Evolutionary conservation across 805 yeast genomes (phyloP).

Genomic region (Metschnikowia matae): DNA sequence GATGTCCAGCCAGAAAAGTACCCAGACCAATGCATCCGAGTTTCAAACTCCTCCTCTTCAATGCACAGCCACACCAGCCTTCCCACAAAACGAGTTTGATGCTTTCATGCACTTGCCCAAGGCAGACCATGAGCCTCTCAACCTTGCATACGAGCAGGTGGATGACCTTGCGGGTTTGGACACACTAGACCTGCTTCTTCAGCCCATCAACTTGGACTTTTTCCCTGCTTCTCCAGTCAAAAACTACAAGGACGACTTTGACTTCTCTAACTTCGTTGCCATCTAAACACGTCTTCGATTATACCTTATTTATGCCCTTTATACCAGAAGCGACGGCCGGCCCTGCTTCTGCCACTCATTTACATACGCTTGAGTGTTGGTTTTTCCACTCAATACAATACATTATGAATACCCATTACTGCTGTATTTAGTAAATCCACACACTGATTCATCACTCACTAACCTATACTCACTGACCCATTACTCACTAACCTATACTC

Average conservation of each 20-base stretch:
- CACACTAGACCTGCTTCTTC: conserved; percentile 7
- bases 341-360: conserved; percentile 1
- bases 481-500: too few relatives aligned
- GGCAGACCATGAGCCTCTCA: conserved; percentile 1
- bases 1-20: not conserved
- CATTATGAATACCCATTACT: not conserved
- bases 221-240: conserved; percentile 2
- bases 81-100: conserved; percentile 10
- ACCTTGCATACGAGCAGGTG: conserved; percentile 1
- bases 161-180: conserved; percentile 4
- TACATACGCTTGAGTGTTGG: not conserved
- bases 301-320: conserved; percentile 3
- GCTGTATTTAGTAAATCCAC: too few relatives aligned
- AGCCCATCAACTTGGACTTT: conserved; percentile 12
- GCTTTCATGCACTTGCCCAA: conserved; percentile 11
- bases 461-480: too few relatives aligned
- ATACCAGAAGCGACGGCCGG: conserved; percentile 1
- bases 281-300: conserved; percentile 1
- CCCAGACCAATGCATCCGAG: not conserved
- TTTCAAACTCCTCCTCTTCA: conserved; percentile 2
- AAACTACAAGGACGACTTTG: conserved; percentile 27
- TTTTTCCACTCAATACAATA: not conserved
- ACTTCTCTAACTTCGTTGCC: conserved; percentile 15
- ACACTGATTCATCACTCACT: too few relatives aligned
- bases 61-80: conserved; percentile 2